Conservation (phyloP, 768 basidiomycete species). For the Royoungia palumana region DNA sequence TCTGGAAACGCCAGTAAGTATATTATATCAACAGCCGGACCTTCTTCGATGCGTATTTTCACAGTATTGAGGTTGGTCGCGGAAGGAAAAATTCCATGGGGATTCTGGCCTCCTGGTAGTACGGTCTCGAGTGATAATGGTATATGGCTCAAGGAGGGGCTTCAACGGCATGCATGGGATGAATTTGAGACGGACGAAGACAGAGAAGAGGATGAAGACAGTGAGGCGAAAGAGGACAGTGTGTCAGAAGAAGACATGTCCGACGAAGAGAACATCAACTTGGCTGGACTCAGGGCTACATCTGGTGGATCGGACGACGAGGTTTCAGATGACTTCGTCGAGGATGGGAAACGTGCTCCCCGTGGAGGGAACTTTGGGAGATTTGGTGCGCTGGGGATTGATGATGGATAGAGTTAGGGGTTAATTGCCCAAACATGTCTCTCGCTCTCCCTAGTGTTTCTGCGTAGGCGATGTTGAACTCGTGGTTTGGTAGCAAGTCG, state of each 20-base stretch:
- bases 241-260: slow-evolving; percentile 7
- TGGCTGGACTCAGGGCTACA: not conserved
- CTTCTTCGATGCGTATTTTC: not conserved
- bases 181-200: slow-evolving; percentile 29
- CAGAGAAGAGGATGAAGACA: slow-evolving; percentile 30
- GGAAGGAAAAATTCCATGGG: slow-evolving; percentile 80
- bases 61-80: slow-evolving; percentile 79
- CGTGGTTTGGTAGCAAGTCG: slow-evolving; percentile 32
- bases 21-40: not conserved
- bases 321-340: slow-evolving; percentile 17
- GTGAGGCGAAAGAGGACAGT: slow-evolving; percentile 26
- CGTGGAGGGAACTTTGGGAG: slow-evolving; percentile 13
- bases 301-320: slow-evolving; percentile 21
- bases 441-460: not conserved
- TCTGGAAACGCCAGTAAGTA: slow-evolving; percentile 86
- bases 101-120: slow-evolving; percentile 71
- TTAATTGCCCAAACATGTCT: slow-evolving; percentile 8
- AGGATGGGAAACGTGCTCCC: slow-evolving; percentile 6
- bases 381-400: slow-evolving; percentile 33
- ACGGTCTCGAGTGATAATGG: slow-evolving; percentile 38
- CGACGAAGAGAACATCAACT: slow-evolving; percentile 6
- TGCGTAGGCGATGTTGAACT: slow-evolving; percentile 20
- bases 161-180: slow-evolving; percentile 21
- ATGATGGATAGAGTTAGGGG: slow-evolving; percentile 6
- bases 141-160: slow-evolving; percentile 52